Evolutionary conservation across 345 rosid species (phyloP), one percentile per base, ranked within the genome.

Genomic region (Nasturtium officinale): DNA sequence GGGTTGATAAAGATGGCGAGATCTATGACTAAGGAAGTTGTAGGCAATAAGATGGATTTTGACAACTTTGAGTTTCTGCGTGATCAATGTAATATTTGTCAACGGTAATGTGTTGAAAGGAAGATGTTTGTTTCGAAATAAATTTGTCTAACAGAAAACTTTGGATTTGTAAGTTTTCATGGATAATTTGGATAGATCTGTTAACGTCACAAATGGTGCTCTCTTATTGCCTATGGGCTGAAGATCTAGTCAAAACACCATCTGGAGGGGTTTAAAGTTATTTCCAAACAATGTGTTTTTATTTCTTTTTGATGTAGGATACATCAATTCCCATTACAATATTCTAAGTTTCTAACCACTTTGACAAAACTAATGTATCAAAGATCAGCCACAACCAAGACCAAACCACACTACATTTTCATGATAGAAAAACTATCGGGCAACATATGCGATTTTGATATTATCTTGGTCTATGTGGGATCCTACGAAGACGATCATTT

Each of bases 1-100:
- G 38, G 5, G 15, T 70, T 77, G 61, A 56, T 69, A 28, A 70
- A 70, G 67, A 70, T 17, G 3, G 72, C 47, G 9, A 77, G 72
- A 42, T 71, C 76, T 28, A 21, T 77, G 61, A 43, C 62, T 28
- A 21, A 71, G 61, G 53, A 57, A 20, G 55, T 32, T 70, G 42
- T 7, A 47, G 23, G 33, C 7, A 51, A n/a, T 64, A 42, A 47
- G 10, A 57, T 64, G 2, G 46, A 50, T 20, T 47, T 26, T 55
- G 66, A 37, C 47, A 57, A 32, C 56, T 77, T 65, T 48, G 7
- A 42, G 61, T 58, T 50, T 38, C 7, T 57, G 29, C 63, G 58
- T 54, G 54, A 26, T 32, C 35, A 69, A 15, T 29, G 29, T 48
- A 46, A 35, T 51, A 56, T 32, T 48, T 4, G 32, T 12, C 48